Evolutionary conservation across 257 asterid genomes (phyloP), one percentile per base, ranked within the genome.

Genomic region (Scutellaria galericulata): DNA sequence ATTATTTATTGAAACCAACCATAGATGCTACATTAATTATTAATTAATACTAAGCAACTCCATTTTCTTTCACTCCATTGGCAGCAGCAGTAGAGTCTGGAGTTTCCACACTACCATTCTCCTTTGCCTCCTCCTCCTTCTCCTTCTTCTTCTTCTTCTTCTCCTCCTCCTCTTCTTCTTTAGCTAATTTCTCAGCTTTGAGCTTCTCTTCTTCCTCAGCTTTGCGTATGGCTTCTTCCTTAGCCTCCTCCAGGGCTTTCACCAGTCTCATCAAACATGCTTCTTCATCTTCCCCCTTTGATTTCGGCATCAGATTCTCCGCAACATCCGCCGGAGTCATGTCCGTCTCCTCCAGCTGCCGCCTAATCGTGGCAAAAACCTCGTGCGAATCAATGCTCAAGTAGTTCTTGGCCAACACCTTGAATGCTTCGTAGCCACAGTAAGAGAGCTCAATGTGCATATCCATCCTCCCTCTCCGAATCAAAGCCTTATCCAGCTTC

Each of bases 391-490:
- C 76, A 4, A 79, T 6, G 9, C 66, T 45, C 68, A 81, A 40
- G 14, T 84, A 84, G 40, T 84, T 84, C 46, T 56, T 73, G 0
- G 81, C 88, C 52, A 81, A 39, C 7, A 73, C 59, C 79, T 75
- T 81, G 10, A 84, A 81, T 5, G 82, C 84, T 12, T 83, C 87
- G 20, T 78, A 83, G 9, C 86, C 70, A 53, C 90, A 86, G 15
- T 86, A 89, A 0, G 96, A 75, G 64, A 88, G 9, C 73, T 83
- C 84, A 0, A 89, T 67, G 76, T 80, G 89, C 72, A 63, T 80
- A 27, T 89, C 93, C 96, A 88, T 88, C 58, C 95, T 72, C 24
- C 94, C 89, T 13, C 89, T 68, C 6, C 92, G 70, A 7, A 86
- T 83, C 7, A 88, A 65, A 2, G 96, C 90, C 3, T 89, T 86